Conservation (phyloP, 208 protist species). For the Leishmania arabica region DNA sequence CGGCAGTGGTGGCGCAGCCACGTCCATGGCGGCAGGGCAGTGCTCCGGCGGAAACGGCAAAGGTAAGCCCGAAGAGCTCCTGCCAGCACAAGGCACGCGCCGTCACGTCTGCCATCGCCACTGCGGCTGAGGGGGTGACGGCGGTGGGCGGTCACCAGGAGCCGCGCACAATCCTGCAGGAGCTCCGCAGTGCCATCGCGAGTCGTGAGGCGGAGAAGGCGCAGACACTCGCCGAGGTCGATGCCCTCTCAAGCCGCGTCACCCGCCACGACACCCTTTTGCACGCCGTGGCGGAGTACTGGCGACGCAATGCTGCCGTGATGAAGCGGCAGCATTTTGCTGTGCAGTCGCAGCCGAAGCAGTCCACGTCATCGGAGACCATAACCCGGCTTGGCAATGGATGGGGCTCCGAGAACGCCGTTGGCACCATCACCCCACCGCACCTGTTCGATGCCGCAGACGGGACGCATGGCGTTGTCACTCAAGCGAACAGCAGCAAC, state of each 20-base stretch:
- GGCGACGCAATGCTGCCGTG: conserved; percentile 50
- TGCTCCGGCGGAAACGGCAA: background rate
- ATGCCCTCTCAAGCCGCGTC: conserved; percentile 12
- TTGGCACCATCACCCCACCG: background rate
- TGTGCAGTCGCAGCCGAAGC: conserved; percentile 26
- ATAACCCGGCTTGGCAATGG: background rate
- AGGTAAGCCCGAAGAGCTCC: background rate
- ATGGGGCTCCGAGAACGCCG: background rate
- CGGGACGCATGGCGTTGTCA: no score
- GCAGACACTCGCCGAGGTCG: conserved; percentile 23
- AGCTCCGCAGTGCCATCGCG: conserved; percentile 30
- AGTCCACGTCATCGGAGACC: background rate
- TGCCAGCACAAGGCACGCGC: background rate
- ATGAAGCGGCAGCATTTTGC: conserved; percentile 34
- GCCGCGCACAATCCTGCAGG: conserved; percentile 37
- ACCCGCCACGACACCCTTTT: conserved; percentile 32
- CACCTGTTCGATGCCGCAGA: background rate
- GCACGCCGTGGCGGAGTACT: conserved; percentile 51
- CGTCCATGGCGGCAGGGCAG: background rate
- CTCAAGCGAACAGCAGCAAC: background rate
- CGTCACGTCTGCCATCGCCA: background rate
- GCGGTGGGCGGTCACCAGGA: background rate
- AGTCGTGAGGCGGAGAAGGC: conserved; percentile 13
- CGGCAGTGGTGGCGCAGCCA: background rate
- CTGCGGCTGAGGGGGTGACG: background rate